Percentiles rank a stretch among this genome's conserved stretches.
These are phyloP conservation scores for Avicennia marina DNA, from an alignment of 257 asterid genomes.

Conservation along the genomic window DNA sequence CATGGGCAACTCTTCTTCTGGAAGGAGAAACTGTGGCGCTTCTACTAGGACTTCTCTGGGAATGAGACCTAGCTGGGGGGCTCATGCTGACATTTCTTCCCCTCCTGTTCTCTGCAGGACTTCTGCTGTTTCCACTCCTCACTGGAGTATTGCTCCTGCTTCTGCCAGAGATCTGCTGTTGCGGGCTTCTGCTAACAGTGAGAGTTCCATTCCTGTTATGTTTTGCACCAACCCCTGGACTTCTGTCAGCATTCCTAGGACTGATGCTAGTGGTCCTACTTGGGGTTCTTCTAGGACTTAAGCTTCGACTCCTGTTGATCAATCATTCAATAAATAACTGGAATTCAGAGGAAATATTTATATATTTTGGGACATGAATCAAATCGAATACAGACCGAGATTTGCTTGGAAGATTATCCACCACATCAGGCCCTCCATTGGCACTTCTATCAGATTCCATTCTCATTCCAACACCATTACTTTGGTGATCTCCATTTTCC, in stretches of 20 bases:
- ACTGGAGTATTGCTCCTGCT: conserved; percentile 38
- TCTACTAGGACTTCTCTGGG: conserved; percentile 30
- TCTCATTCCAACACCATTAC: conserved; percentile 51
- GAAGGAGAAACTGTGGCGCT: conserved; percentile 22
- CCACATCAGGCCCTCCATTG: conserved; percentile 64
- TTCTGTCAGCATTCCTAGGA: too few species aligned
- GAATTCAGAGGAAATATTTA: conserved; percentile 25
- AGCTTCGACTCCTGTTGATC: conserved; percentile 73
- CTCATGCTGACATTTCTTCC: conserved; percentile 46
- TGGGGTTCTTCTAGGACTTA: too few species aligned
- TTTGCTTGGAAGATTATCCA: conserved; percentile 70
- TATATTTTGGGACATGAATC: conserved; percentile 15
- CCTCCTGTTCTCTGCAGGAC: conserved; percentile 43
- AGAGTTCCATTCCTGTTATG: too few species aligned
- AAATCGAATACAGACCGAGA: conserved; percentile 45
- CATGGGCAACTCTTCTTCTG: neutral
- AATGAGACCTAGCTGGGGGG: conserved; percentile 45
- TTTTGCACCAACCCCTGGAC: too few species aligned
- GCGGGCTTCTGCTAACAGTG: conserved; percentile 60
- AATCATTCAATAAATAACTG: conserved; percentile 27
- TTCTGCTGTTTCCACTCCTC: too few species aligned
- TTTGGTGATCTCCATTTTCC: conserved; percentile 77
- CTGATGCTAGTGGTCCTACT: too few species aligned
- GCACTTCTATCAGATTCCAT: conserved; percentile 47
- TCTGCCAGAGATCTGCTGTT: conserved; percentile 27